These are phyloP conservation scores for Ballota nigra DNA, from an alignment of 257 asterid species.

Conservation along the genomic window DNA sequence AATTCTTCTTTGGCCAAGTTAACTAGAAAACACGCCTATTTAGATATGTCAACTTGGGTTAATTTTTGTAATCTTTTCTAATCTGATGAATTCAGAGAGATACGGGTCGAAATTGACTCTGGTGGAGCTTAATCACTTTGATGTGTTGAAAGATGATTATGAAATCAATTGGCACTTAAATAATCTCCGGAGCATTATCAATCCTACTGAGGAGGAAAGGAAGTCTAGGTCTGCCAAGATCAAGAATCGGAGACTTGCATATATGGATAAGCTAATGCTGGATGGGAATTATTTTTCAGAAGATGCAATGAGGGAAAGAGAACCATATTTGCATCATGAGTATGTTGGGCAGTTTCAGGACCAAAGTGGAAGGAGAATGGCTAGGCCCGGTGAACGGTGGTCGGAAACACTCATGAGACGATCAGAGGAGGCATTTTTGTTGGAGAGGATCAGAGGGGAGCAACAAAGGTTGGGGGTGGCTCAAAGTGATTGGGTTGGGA, in stretches of 20 bases:
- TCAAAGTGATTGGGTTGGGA: constrained; percentile 83
- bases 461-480: constrained; percentile 88
- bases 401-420: constrained; percentile 85
- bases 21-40: neutral
- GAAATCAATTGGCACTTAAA: constrained; percentile 91
- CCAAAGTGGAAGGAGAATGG: constrained; percentile 81
- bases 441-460: constrained; percentile 79
- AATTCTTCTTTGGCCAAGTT: neutral
- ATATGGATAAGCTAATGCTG: constrained; percentile 63
- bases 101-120: constrained; percentile 66
- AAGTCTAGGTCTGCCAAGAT: constrained; percentile 64
- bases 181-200: constrained; percentile 57
- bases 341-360: constrained; percentile 93
- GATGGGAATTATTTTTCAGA: constrained; percentile 83
- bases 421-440: constrained; percentile 76
- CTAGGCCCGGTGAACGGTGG: constrained; percentile 98
- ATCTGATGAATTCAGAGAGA: constrained; percentile 53
- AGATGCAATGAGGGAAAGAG: constrained; percentile 98
- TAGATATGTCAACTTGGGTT: neutral
- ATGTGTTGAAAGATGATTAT: constrained; percentile 65
- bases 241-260: constrained; percentile 86
- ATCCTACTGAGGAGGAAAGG: constrained; percentile 67
- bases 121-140: constrained; percentile 72
- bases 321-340: constrained; percentile 92
- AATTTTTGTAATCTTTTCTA: neutral